phyloP scores from a whole-genome alignment of 257 asterid genomes.

The Cordia subcordata region DNA sequence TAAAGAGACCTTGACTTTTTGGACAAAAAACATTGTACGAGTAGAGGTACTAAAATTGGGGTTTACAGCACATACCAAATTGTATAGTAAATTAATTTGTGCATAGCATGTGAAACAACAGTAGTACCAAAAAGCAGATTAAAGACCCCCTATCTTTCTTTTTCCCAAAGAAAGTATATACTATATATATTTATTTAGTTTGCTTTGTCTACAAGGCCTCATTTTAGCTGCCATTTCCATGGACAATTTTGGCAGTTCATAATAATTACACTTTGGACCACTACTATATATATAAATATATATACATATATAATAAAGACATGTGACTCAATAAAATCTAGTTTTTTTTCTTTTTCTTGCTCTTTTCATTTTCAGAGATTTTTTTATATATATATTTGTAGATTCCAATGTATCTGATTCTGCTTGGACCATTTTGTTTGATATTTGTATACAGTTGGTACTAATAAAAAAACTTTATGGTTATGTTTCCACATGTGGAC shows the following conservation, averaged over 20 bases:
- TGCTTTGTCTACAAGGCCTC: slow-evolving; percentile 1
- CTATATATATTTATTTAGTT: slow-evolving; percentile 18
- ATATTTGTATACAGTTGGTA: background rate
- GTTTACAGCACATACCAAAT: background rate
- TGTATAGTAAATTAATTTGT: background rate
- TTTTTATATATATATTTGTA: too few species aligned
- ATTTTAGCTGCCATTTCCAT: slow-evolving; percentile 9
- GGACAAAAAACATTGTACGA: slow-evolving; percentile 2
- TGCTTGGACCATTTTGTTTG: background rate
- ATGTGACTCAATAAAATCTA: too few species aligned
- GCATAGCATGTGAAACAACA: slow-evolving; percentile 33
- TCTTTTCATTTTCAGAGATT: background rate
- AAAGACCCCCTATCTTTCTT: slow-evolving; percentile 11
- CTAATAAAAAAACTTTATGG: background rate
- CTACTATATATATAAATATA: too few species aligned
- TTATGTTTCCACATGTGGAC: background rate
- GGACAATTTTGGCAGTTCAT: background rate
- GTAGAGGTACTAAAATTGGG: background rate
- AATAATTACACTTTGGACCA: too few species aligned
- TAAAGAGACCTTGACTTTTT: slow-evolving; percentile 31
- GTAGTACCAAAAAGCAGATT: slow-evolving; percentile 12
- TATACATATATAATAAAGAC: too few species aligned
- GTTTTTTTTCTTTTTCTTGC: too few species aligned
- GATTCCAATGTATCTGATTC: background rate
- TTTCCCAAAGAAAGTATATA: slow-evolving; percentile 27